Conservation (phyloP, 2,329 filamentous ascomycete species). For the Cladosporium cucumerinum region DNA sequence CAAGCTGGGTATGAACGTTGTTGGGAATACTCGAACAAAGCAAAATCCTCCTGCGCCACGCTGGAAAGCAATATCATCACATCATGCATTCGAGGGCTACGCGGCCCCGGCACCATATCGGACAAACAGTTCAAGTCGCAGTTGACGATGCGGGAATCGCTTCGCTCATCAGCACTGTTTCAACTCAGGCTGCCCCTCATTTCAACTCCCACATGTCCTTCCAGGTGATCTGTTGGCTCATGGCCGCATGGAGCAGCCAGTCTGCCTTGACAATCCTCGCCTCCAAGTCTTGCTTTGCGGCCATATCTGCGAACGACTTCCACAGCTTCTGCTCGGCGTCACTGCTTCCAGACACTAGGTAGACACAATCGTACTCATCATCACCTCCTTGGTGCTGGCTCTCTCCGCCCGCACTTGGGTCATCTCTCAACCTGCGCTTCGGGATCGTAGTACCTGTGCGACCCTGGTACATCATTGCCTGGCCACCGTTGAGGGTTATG, state of each 20-base stretch:
- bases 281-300: slow-evolving; percentile 71
- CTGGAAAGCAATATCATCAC: slow-evolving; percentile 13
- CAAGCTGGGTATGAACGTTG: background rate
- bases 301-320: slow-evolving; percentile 76
- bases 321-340: slow-evolving; percentile 70
- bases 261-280: slow-evolving; percentile 79
- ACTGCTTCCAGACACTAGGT: slow-evolving; percentile 70
- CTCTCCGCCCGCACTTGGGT: slow-evolving; percentile 57
- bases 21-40: slow-evolving; percentile 8
- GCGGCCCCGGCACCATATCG: background rate
- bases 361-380: slow-evolving; percentile 60
- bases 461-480: slow-evolving; percentile 72
- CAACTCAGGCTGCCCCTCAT: background rate
- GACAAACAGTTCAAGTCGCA: background rate
- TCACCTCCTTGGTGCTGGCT: slow-evolving; percentile 48
- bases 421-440: slow-evolving; percentile 50
- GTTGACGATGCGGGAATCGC: background rate
- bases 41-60: slow-evolving; percentile 13
- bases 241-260: slow-evolving; percentile 85
- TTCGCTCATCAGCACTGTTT: background rate
- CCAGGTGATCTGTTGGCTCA: slow-evolving; percentile 70
- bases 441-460: slow-evolving; percentile 61
- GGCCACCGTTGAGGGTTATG: slow-evolving; percentile 82
- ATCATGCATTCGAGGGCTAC: background rate
- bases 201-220: slow-evolving; percentile 32